phyloP scores from a whole-genome alignment of 176 grass and related monocot species.

The Tillandsia leiboldiana region DNA sequence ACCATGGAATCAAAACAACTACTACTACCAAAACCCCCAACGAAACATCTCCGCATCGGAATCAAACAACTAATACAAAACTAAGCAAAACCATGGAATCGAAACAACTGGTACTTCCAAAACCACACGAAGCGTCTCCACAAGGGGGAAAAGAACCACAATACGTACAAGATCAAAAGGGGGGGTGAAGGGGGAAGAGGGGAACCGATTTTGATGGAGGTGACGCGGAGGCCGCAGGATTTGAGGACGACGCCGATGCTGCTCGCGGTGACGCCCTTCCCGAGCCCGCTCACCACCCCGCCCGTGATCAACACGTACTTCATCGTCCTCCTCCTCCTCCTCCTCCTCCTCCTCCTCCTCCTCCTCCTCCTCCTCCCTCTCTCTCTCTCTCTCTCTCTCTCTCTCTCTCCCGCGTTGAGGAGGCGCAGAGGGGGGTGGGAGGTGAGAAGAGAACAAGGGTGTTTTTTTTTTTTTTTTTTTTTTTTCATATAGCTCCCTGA shows the following conservation, averaged over 20 bases:
- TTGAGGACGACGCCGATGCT: conserved; percentile 92
- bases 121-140: background rate
- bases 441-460: too few species aligned
- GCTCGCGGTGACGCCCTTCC: conserved; percentile 92
- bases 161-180: background rate
- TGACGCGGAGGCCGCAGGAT: conserved; percentile 79
- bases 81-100: too few species aligned
- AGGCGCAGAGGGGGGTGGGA: too few species aligned
- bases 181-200: conserved; percentile 1
- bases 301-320: conserved; percentile 95
- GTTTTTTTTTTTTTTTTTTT: too few species aligned
- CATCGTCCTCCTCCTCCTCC: conserved; percentile 17
- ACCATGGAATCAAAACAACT: too few species aligned
- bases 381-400: conserved; percentile 1
- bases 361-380: background rate
- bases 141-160: background rate
- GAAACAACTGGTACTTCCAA: too few species aligned
- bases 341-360: too few species aligned
- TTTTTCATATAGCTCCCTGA: too few species aligned
- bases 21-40: too few species aligned
- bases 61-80: too few species aligned
- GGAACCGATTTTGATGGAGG: conserved; percentile 92
- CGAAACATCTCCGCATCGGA: too few species aligned
- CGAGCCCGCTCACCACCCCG: conserved; percentile 89
- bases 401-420: background rate